Conservation (phyloP, 352 stramenopile species). For the Globisporangium uncinulatum region DNA sequence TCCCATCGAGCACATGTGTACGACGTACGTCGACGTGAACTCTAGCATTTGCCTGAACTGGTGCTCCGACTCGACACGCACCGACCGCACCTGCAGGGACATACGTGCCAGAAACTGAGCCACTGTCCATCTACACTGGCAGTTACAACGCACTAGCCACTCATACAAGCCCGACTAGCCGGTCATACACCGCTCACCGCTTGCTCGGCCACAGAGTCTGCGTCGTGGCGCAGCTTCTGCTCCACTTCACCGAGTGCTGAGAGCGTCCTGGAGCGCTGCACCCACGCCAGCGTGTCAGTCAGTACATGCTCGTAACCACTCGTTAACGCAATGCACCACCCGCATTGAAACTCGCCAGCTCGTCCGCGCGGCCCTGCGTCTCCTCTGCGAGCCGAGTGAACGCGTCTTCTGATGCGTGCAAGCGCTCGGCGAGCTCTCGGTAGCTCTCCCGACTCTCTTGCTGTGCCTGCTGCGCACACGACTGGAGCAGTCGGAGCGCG, state of each 20-base stretch:
- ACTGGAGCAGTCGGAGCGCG: conserved; percentile 40
- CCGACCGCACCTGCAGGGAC: conserved; percentile 16
- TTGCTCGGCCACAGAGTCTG: conserved; percentile 25
- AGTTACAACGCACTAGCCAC: too few species aligned
- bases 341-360: conserved; percentile 4
- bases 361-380: conserved; percentile 26
- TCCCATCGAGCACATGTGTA: background rate
- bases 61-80: conserved; percentile 15
- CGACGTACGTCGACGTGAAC: conserved; percentile 15
- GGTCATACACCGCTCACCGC: conserved; percentile 15
- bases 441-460: conserved; percentile 24
- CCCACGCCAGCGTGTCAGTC: too few species aligned
- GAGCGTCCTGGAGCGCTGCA: conserved; percentile 27
- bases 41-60: conserved; percentile 17
- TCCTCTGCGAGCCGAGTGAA: conserved; percentile 33
- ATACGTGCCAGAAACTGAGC: background rate
- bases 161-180: too few species aligned
- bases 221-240: conserved; percentile 30
- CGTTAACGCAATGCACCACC: conserved; percentile 22
- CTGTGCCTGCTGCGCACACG: conserved; percentile 35
- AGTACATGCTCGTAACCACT: too few species aligned
- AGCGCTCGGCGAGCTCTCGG: conserved; percentile 22
- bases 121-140: background rate
- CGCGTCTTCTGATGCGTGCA: conserved; percentile 36
- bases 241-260: conserved; percentile 31